Evolutionary conservation across 2,329 filamentous ascomycete genomes (phyloP).

Genomic region (Geosmithia putterillii): DNA sequence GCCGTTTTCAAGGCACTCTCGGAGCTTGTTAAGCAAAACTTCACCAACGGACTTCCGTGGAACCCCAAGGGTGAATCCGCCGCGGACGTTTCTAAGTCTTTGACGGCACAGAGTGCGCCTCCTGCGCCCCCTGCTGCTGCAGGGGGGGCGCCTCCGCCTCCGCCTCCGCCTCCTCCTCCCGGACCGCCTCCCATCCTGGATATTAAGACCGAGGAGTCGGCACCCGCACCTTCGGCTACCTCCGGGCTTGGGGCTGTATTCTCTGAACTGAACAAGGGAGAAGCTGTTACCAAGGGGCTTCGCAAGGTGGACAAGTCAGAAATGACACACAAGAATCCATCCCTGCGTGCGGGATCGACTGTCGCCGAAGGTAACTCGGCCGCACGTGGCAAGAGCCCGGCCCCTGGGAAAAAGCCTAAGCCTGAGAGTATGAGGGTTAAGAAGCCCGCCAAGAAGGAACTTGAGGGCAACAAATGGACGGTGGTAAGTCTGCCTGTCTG

Average conservation of each 20-base stretch:
- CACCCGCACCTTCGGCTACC: conserved; percentile 21
- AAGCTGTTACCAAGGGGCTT: conserved; percentile 75
- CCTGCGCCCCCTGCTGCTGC: conserved; percentile 35
- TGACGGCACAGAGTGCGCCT: conserved; percentile 28
- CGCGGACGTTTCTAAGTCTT: conserved; percentile 48
- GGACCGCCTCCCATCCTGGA: conserved; percentile 57
- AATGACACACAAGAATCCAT: conserved; percentile 98
- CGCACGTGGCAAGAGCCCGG: conserved; percentile 66
- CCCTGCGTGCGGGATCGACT: conserved; percentile 59
- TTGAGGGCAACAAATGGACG: conserved; percentile 88
- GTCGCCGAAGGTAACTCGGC: conserved; percentile 47
- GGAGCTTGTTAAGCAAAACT: conserved; percentile 77
- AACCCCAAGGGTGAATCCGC: conserved; percentile 67
- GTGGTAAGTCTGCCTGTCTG: conserved; percentile 43
- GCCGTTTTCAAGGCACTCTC: conserved; percentile 74
- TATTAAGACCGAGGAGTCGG: conserved; percentile 30
- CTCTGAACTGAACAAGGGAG: conserved; percentile 78
- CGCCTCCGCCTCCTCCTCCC: conserved; percentile 59
- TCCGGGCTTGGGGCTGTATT: conserved; percentile 79
- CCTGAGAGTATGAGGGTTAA: conserved; percentile 75
- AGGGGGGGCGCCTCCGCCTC: conserved; percentile 38
- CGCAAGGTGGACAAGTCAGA: conserved; percentile 90
- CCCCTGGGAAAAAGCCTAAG: conserved; percentile 78
- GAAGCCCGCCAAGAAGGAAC: conserved; percentile 67
- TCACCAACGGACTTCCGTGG: conserved; percentile 71